phyloP scores from a whole-genome alignment of 2,329 filamentous ascomycete species.

The Colletotrichum scovillei region DNA sequence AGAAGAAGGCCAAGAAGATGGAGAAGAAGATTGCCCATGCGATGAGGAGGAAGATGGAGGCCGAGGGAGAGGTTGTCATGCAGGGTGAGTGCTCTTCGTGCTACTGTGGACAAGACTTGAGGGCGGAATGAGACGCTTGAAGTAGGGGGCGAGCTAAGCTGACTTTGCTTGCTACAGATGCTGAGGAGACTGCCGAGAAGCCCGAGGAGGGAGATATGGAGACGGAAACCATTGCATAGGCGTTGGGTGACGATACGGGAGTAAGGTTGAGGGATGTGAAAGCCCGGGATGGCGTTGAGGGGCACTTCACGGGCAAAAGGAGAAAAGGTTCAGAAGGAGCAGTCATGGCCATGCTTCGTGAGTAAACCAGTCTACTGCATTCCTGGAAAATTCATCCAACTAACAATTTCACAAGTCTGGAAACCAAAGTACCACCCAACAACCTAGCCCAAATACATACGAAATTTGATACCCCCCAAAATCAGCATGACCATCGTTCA shows the following conservation, averaged over 20 bases:
- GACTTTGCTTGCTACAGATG: not conserved
- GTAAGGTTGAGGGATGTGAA: not conserved
- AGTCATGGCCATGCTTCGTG: constrained; percentile 29
- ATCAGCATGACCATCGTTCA: not conserved
- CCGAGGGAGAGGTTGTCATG: constrained; percentile 62
- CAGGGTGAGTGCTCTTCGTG: constrained; percentile 48
- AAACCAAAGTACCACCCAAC: not conserved
- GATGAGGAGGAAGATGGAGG: constrained; percentile 62
- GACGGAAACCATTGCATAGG: constrained; percentile 22
- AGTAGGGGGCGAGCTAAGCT: not conserved
- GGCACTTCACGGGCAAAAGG: not conserved
- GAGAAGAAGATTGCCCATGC: constrained; percentile 65
- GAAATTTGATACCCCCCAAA: constrained; percentile 31
- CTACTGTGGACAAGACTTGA: not conserved
- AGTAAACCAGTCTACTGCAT: not conserved
- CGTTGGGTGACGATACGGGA: not conserved
- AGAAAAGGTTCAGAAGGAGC: not conserved
- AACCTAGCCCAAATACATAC: constrained; percentile 17
- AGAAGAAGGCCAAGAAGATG: constrained; percentile 67
- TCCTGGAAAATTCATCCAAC: not conserved
- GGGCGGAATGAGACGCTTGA: not conserved
- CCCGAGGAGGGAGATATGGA: constrained; percentile 7
- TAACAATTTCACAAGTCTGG: constrained; percentile 1
- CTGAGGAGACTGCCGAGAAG: not conserved
- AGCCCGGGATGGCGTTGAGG: not conserved